Base-by-base conservation (phyloP, 1,284 basidiomycete genomes). In the Ganoderma sp. region DNA sequence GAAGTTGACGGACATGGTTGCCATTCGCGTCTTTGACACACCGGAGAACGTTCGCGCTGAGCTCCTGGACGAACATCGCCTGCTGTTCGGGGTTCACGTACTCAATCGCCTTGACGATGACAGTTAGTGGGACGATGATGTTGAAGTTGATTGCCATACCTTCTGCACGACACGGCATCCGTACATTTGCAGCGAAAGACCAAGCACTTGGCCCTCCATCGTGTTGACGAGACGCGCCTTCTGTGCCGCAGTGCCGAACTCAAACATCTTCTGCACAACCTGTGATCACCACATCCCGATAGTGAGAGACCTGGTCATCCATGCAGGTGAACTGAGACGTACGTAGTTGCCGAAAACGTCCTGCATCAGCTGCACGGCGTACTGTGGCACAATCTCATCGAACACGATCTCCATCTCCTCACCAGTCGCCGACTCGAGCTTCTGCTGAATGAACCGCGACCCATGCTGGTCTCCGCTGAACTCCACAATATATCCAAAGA, bases 341-440 rank as follows among this genome's bases (percentile, higher is more conserved):
- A 94, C 90, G 82, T 98, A 99, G 84, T 99, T 99, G 68, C 97
- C 97, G 78, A 98, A 99, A 54, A 99, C 95, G 77, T 99, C 96
- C 73, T 92, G 92, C 77, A 97, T 94, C 66, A 99, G 85, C 70
- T 90, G 87, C 61, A 95, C 81, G 2, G 91, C 86, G 75, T 91
- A 89, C 57, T 85, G 79, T 14, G 96, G 94, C 56, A 95, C 85
- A 72, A 99, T 93, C 81, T 99, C 98, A 65, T 94, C 90, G 73
- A 97, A 99, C n/a, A 98, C 85, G 43, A 82, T 80, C 73, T 94
- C 88, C 77, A 90, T 92, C 73, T 95, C 94, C 72, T 95, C 93
- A 54, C 86, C 86, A 3, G 87, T 84, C 7, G 94, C 92, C 4
- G 83, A 85, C 80, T 94, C 92, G 32, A 97, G 84, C 76, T 92